Percentiles rank a stretch among this genome's conserved stretches.
These are phyloP conservation scores for Aspergillus sergii DNA, from an alignment of 2,329 filamentous ascomycete genomes.

Conservation along the genomic window DNA sequence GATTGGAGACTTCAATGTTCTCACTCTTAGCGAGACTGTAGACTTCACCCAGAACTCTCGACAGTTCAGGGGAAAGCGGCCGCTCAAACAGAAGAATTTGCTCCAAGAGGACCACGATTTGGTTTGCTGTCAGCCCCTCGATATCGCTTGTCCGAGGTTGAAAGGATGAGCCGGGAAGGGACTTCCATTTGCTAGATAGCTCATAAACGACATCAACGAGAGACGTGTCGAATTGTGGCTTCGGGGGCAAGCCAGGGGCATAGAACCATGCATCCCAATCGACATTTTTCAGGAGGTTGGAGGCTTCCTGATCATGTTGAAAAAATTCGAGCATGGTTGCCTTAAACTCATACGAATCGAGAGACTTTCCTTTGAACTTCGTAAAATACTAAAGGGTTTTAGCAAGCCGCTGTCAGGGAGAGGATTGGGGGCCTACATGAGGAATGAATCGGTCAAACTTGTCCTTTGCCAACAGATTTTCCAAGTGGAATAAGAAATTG, in stretches of 20 bases:
- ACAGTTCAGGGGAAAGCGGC: slow-evolving; percentile 65
- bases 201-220: slow-evolving; percentile 84
- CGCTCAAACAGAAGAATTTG: slow-evolving; percentile 68
- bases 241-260: slow-evolving; percentile 82
- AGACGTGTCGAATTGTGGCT: slow-evolving; percentile 86
- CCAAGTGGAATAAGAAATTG: slow-evolving; percentile 88
- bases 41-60: slow-evolving; percentile 70
- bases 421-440: slow-evolving; percentile 51
- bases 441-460: slow-evolving; percentile 95
- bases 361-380: slow-evolving; percentile 79
- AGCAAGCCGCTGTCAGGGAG: background rate
- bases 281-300: slow-evolving; percentile 66
- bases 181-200: slow-evolving; percentile 80
- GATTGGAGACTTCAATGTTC: slow-evolving; percentile 82
- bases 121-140: slow-evolving; percentile 76
- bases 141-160: slow-evolving; percentile 70
- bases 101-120: slow-evolving; percentile 89
- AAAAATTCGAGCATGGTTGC: slow-evolving; percentile 86
- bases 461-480: slow-evolving; percentile 79
- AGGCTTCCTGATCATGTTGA: slow-evolving; percentile 62
- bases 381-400: slow-evolving; percentile 67
- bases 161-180: slow-evolving; percentile 51
- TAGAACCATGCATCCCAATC: slow-evolving; percentile 94
- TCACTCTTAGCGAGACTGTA: slow-evolving; percentile 75
- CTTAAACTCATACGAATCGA: slow-evolving; percentile 95